Evolutionary conservation across 352 stramenopile species (phyloP).

Genomic region (Pythium vanterpoolii): DNA sequence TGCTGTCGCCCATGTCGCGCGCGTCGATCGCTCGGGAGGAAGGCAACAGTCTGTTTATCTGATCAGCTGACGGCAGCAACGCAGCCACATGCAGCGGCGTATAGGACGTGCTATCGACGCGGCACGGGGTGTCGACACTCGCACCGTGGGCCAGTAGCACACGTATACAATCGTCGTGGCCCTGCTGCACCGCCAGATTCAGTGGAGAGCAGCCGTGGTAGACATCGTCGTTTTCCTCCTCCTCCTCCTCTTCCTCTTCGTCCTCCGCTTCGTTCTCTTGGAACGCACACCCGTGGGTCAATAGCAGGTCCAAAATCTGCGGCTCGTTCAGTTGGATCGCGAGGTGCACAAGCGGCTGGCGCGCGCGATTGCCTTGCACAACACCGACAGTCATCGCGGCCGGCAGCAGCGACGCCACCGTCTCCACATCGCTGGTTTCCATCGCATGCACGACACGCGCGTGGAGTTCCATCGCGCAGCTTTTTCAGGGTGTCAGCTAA

Average conservation of each 20-base stretch:
- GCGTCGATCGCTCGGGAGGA: slow-evolving; percentile 19
- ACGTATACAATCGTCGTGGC: neutral
- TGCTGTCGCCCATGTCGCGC: slow-evolving; percentile 30
- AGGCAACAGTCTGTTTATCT: slow-evolving; percentile 15
- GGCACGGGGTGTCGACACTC: slow-evolving; percentile 17
- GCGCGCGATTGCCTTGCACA: neutral
- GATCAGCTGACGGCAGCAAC: slow-evolving; percentile 19
- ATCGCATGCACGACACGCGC: too few relatives aligned
- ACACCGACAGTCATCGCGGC: neutral
- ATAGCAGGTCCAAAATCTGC: slow-evolving; percentile 19
- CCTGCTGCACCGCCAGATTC: slow-evolving; percentile 5
- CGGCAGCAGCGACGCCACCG: neutral
- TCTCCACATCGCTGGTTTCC: neutral
- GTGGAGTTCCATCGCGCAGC: too few relatives aligned
- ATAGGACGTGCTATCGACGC: slow-evolving; percentile 20
- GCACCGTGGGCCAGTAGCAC: slow-evolving; percentile 30
- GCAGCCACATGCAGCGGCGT: slow-evolving; percentile 34
- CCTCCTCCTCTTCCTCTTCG: slow-evolving; percentile 6
- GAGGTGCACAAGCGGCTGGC: slow-evolving; percentile 28
- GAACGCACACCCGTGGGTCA: slow-evolving; percentile 1
- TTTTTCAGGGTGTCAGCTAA: too few relatives aligned
- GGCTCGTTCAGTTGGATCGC: slow-evolving; percentile 22
- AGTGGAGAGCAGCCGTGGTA: slow-evolving; percentile 15
- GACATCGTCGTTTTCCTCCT: too few relatives aligned
- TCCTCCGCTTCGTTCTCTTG: neutral